Percentiles rank a stretch among this genome's conserved stretches.
Conservation (phyloP, 2,329 filamentous ascomycete genomes). For the Helotiales sp. region DNA sequence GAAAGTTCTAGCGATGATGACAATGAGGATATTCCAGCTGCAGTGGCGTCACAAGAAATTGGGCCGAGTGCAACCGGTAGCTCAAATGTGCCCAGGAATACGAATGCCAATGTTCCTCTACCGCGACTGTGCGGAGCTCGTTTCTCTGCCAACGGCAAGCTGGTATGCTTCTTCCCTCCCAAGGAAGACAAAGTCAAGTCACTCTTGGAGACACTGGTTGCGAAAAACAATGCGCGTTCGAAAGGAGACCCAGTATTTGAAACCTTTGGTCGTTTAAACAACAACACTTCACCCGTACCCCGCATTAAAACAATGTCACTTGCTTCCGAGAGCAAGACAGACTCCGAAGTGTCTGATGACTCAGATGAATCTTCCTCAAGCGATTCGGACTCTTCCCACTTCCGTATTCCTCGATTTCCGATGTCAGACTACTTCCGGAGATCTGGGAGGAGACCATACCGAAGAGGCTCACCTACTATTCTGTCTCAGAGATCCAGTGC, state of each 20-base stretch:
- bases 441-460: conserved; percentile 33
- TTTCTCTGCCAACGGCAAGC: conserved; percentile 65
- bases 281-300: conserved; percentile 52
- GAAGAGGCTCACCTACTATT: conserved; percentile 40
- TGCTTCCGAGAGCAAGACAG: conserved; percentile 44
- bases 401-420: conserved; percentile 39
- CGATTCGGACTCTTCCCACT: conserved; percentile 44
- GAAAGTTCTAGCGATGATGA: conserved; percentile 88
- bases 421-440: conserved; percentile 40
- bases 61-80: conserved; percentile 58
- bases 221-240: conserved; percentile 53
- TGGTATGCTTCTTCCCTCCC: conserved; percentile 72
- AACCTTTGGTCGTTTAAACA: conserved; percentile 64
- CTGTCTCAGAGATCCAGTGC: conserved; percentile 43
- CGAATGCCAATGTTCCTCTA: conserved; percentile 57
- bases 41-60: conserved; percentile 66
- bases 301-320: conserved; percentile 45
- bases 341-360: conserved; percentile 46
- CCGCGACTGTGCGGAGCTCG: conserved; percentile 64
- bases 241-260: conserved; percentile 62
- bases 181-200: conserved; percentile 62
- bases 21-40: conserved; percentile 55
- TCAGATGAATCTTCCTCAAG: conserved; percentile 41
- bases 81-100: conserved; percentile 56
- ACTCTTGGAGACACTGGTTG: conserved; percentile 52